A percentile compares a stretch with the other conserved stretches of the same genome.
These are phyloP conservation scores for Rhododendron ovatum DNA, from an alignment of 148 eudicot genomes.

Conservation along the genomic window DNA sequence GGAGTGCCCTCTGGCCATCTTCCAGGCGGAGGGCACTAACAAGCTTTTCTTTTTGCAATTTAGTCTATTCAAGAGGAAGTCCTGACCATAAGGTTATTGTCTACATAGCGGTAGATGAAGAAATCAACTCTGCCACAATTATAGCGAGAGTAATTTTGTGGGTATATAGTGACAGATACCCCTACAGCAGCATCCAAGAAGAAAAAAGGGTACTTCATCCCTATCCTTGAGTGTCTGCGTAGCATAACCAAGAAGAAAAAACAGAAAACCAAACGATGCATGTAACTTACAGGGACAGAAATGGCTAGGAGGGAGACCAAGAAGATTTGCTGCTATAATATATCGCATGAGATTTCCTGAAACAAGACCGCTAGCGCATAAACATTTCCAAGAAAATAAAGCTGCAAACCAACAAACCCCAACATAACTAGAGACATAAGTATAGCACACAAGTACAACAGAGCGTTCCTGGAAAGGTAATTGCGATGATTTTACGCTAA, in stretches of 20 bases:
- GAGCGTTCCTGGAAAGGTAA: not conserved
- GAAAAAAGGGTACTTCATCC: not conserved
- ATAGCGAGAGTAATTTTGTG: not conserved
- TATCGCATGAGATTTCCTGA: slow-evolving; percentile 90
- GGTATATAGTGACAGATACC: slow-evolving; percentile 31
- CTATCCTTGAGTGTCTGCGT: not conserved
- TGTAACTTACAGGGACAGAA: slow-evolving; percentile 66
- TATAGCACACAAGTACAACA: not conserved
- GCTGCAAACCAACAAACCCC: not conserved
- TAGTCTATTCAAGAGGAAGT: not conserved
- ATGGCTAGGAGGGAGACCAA: slow-evolving; percentile 82
- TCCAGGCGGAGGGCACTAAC: not conserved
- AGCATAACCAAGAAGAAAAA: not conserved
- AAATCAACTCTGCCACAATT: too few relatives aligned
- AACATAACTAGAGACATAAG: not conserved
- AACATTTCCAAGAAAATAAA: not conserved
- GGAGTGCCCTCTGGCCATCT: not conserved
- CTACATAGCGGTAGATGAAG: not conserved
- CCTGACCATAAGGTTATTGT: not conserved
- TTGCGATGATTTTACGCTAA: not conserved
- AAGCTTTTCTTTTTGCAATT: not conserved
- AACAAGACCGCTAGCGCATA: not conserved
- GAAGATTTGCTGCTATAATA: slow-evolving; percentile 70
- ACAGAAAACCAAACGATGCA: not conserved
- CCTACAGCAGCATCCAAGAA: slow-evolving; percentile 58